phyloP scores from a whole-genome alignment of 169 alveolate species.

The Plasmodium reichenowi region DNA sequence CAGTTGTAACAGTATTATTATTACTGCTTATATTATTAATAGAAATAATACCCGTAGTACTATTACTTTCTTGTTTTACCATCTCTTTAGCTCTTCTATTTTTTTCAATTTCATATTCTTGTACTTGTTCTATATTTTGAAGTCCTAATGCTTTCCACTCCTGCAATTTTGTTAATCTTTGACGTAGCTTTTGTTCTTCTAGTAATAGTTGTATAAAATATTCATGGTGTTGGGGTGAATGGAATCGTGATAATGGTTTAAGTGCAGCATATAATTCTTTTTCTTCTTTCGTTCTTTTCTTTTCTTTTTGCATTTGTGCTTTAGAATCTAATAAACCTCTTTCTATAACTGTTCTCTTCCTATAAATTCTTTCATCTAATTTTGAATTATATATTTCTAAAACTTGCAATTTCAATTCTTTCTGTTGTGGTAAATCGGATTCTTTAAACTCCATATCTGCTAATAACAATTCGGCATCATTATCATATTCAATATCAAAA shows the following conservation, averaged over 20 bases:
- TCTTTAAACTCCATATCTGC: constrained; percentile 97
- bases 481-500: constrained; percentile 98
- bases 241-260: constrained; percentile 91
- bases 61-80: constrained; percentile 25
- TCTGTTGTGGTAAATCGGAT: constrained; percentile 89
- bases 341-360: constrained; percentile 89
- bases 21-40: too few relatives aligned
- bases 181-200: constrained; percentile 90
- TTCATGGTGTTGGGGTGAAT: constrained; percentile 92
- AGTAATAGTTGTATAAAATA: constrained; percentile 89
- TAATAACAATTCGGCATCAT: constrained; percentile 97
- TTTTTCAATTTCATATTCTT: constrained; percentile 78
- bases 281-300: constrained; percentile 92
- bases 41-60: too few relatives aligned
- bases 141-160: constrained; percentile 93
- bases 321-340: constrained; percentile 92
- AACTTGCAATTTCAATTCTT: constrained; percentile 86
- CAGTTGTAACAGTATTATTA: not conserved
- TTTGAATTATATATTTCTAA: constrained; percentile 92
- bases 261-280: constrained; percentile 90
- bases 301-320: constrained; percentile 91
- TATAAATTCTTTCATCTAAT: constrained; percentile 91
- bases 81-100: constrained; percentile 71
- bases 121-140: constrained; percentile 90
- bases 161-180: constrained; percentile 88